Evolutionary conservation across 2,329 filamentous ascomycete genomes (phyloP), one percentile per base, ranked within the genome.

Genomic region (Cladosporium cucumerinum): DNA sequence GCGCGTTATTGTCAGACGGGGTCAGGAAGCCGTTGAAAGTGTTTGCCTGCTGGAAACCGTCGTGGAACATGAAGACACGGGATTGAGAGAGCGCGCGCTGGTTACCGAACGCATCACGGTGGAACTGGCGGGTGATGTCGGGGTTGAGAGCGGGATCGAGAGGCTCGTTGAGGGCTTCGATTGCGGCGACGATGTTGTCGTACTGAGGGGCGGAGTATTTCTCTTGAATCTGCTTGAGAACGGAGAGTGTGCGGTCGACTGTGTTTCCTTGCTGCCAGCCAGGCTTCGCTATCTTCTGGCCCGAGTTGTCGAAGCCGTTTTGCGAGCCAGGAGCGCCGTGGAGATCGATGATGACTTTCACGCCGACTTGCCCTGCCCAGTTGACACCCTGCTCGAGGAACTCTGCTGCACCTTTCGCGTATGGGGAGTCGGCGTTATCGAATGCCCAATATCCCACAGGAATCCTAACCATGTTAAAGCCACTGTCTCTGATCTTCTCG

Each of bases 251-350:
- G 57, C 81, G 77, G n/a, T 76, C 66, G 7, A 84, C 77, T 0
- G 80, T 84, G 66, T 82, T 74, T 32, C 81, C 82, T 34, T 76
- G 72, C 66, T 80, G 79, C 79, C 82, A 85, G 5, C 74, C 73
- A 66, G 79, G 80, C 2, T 39, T 69, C 7, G 67, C 63, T 58
- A 77, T 77, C 52, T 78, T 80, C 25, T 63, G 64, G 54, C 87
- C 87, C 62, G 84, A 86, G 76, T 89, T 89, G 75, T 89, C 87
- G 72, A 89, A 89, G 3, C 87, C 87, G 67, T 89, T 89, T 70
- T 89, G 87, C 7, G 85, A 87, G 7, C 82, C 82, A 21, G 86
- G 84, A 34, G 86, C 85, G 69, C 87, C 88, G 71, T 91, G 88
- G 25, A 90, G 76, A 73, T 91, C 88, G 69, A 91, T 82, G 76